Conservation (phyloP, 1,139 yeast species). For the Suhomyces taliae region DNA sequence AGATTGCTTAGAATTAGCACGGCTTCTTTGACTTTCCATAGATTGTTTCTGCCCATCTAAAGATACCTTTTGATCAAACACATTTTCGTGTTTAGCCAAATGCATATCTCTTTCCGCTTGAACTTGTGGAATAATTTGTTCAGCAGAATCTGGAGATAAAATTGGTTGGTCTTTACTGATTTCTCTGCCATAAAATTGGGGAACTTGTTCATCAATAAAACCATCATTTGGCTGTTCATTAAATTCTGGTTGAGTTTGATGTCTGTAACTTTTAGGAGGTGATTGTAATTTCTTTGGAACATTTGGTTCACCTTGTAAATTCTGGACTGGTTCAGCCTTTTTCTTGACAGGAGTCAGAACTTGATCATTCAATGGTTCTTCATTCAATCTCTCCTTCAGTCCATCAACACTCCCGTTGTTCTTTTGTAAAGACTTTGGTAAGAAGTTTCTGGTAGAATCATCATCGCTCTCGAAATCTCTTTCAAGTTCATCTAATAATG, state of each 20-base stretch:
- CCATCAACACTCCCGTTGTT: neutral
- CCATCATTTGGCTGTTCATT: neutral
- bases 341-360: neutral
- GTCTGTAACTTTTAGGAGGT: constrained; percentile 12
- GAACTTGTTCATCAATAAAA: neutral
- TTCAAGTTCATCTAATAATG: constrained; percentile 2
- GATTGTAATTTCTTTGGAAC: constrained; percentile 2
- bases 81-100: neutral
- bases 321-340: no score
- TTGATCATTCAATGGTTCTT: neutral
- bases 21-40: constrained; percentile 4
- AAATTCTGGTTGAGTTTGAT: constrained; percentile 4
- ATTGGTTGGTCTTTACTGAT: constrained; percentile 6
- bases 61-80: constrained; percentile 1
- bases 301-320: no score
- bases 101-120: neutral
- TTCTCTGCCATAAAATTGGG: neutral
- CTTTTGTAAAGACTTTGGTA: neutral
- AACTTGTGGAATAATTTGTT: neutral
- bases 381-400: neutral
- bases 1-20: constrained; percentile 3
- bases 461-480: neutral
- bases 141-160: constrained; percentile 11
- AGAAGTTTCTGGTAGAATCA: neutral
- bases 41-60: neutral